Evolutionary conservation across 2,329 filamentous ascomycete genomes (phyloP).

Genomic region (Colletotrichum somersetense): DNA sequence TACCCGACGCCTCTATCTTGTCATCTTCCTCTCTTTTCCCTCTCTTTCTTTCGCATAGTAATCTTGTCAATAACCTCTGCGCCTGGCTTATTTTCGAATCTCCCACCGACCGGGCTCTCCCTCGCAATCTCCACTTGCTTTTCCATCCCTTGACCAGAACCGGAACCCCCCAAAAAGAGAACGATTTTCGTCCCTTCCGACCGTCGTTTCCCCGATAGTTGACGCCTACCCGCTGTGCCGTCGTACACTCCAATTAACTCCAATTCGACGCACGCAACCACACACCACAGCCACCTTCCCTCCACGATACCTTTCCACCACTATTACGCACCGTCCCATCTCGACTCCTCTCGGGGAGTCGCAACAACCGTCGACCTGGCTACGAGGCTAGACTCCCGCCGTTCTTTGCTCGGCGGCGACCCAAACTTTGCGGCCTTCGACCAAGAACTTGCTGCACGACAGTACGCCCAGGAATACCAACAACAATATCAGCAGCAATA

Average conservation of each 20-base stretch:
- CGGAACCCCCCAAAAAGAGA: slow-evolving; percentile 20
- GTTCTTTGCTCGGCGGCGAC: slow-evolving; percentile 56
- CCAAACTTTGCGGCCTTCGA: slow-evolving; percentile 49
- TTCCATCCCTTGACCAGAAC: slow-evolving; percentile 31
- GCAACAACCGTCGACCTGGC: slow-evolving; percentile 50
- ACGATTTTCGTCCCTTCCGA: slow-evolving; percentile 13
- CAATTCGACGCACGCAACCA: slow-evolving; percentile 11
- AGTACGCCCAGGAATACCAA: slow-evolving; percentile 47
- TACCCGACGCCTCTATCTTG: slow-evolving; percentile 18
- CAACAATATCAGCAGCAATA: slow-evolving; percentile 43
- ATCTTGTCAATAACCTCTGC: slow-evolving; percentile 19
- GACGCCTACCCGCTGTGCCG: slow-evolving; percentile 9
- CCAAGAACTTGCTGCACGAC: slow-evolving; percentile 43
- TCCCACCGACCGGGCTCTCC: slow-evolving; percentile 32
- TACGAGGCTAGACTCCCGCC: slow-evolving; percentile 56
- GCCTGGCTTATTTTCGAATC: slow-evolving; percentile 36
- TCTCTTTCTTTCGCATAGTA: slow-evolving; percentile 9
- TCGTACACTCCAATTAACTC: slow-evolving; percentile 9
- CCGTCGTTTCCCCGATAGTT: slow-evolving; percentile 23
- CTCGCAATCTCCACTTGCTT: slow-evolving; percentile 40
- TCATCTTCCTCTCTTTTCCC: slow-evolving; percentile 13
- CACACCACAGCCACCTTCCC: slow-evolving; percentile 18
- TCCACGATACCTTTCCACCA: slow-evolving; percentile 21
- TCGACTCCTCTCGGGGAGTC: slow-evolving; percentile 50
- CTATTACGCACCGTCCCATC: slow-evolving; percentile 29